phyloP scores from a whole-genome alignment of 2,329 filamentous ascomycete species.

The Juglanconis oblonga region DNA sequence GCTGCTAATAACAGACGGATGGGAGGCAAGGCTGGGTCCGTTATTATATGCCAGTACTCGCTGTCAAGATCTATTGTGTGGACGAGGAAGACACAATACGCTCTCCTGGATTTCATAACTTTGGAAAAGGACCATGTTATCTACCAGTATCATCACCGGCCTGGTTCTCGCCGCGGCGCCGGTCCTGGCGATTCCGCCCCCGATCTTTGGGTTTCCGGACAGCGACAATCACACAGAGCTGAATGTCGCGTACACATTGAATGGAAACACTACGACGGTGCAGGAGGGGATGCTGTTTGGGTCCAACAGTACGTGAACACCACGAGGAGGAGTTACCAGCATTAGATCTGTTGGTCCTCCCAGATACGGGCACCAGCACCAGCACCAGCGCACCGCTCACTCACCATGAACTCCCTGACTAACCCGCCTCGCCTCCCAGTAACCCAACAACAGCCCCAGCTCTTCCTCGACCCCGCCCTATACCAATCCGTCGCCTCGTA shows the following conservation, averaged over 20 bases:
- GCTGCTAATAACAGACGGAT: neutral
- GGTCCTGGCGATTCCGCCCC: conserved; percentile 14
- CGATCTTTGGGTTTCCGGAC: conserved; percentile 9
- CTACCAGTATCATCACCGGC: neutral
- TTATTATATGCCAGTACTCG: neutral
- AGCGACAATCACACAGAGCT: conserved; percentile 9
- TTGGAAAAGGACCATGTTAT: neutral
- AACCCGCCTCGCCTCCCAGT: neutral
- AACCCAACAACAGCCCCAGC: conserved; percentile 4
- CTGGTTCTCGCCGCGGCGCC: conserved; percentile 5
- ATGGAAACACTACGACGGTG: conserved; percentile 4
- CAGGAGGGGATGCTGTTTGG: conserved; percentile 4
- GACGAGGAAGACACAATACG: neutral
- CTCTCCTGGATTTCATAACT: neutral
- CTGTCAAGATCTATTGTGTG: neutral
- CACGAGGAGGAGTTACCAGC: too few species aligned
- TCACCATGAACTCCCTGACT: neutral
- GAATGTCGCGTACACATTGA: conserved; percentile 9
- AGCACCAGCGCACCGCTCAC: too few species aligned
- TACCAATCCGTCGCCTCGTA: conserved; percentile 2
- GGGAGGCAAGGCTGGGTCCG: neutral
- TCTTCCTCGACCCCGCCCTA: conserved; percentile 1
- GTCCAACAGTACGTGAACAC: neutral
- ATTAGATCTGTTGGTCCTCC: too few species aligned
- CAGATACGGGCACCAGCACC: too few species aligned